Percentiles rank a stretch among this genome's conserved stretches.
Conservation (phyloP, 805 yeast species). For the Tetrapisispora fleetii region DNA sequence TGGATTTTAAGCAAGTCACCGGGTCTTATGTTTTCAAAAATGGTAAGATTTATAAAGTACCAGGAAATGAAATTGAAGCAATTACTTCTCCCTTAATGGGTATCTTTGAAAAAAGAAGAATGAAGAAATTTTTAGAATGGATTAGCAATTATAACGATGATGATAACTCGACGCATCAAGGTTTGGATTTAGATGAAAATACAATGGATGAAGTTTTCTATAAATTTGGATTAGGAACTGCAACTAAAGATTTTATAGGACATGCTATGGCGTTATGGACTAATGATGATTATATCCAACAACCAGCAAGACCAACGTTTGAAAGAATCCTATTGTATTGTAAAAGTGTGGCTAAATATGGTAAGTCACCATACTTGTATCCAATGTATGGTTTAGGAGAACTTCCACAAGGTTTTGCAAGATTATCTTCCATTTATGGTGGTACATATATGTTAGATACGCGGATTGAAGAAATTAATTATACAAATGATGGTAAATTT, state of each 20-base stretch:
- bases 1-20: constrained; percentile 91
- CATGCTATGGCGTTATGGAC: constrained; percentile 98
- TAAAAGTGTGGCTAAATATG: constrained; percentile 87
- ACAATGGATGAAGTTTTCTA: constrained; percentile 87
- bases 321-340: constrained; percentile 80
- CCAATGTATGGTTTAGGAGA: constrained; percentile 96
- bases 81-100: constrained; percentile 89
- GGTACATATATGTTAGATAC: constrained; percentile 98
- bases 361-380: constrained; percentile 92
- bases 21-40: constrained; percentile 86
- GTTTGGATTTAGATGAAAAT: constrained; percentile 71
- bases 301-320: constrained; percentile 87
- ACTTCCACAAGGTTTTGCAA: constrained; percentile 97
- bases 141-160: constrained; percentile 76
- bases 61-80: constrained; percentile 87
- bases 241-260: constrained; percentile 93
- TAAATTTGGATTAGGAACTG: constrained; percentile 83
- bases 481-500: constrained; percentile 61
- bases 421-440: constrained; percentile 93
- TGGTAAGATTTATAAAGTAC: constrained; percentile 90
- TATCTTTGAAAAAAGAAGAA: constrained; percentile 87
- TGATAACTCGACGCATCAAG: constrained; percentile 72
- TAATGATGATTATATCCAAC: constrained; percentile 76
- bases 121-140: constrained; percentile 85
- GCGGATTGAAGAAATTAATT: constrained; percentile 82